These are phyloP conservation scores for Trametes pubescens DNA, from an alignment of 1,284 basidiomycete species.

Conservation along the genomic window DNA sequence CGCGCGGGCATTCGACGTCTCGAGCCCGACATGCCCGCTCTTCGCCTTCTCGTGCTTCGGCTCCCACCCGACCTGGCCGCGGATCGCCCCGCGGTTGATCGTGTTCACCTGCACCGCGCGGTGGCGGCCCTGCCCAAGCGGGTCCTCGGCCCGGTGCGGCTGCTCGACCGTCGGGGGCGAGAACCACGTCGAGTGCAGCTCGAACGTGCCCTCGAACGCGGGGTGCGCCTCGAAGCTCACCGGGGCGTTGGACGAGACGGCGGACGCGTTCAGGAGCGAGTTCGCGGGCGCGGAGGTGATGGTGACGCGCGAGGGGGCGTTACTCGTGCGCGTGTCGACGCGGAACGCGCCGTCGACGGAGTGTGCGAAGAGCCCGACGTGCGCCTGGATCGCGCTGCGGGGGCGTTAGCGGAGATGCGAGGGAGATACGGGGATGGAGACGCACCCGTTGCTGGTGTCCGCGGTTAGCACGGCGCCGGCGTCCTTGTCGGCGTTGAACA, in stretches of 20 bases:
- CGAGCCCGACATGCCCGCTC: constrained; percentile 13
- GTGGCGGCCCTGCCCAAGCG: constrained; percentile 19
- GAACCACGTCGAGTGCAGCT: constrained; percentile 39
- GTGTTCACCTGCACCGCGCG: constrained; percentile 5
- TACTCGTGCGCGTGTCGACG: constrained; percentile 38
- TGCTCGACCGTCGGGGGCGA: constrained; percentile 25
- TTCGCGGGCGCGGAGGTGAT: constrained; percentile 49
- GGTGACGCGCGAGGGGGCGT: constrained; percentile 43
- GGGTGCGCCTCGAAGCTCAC: constrained; percentile 41
- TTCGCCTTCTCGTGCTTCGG: constrained; percentile 7
- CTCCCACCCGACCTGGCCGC: constrained; percentile 15
- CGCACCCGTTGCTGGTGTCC: constrained; percentile 48
- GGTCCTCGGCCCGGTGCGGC: constrained; percentile 16
- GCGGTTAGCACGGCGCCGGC: constrained; percentile 41
- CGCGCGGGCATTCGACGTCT: constrained; percentile 18
- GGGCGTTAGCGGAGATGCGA: not conserved
- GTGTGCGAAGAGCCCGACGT: constrained; percentile 37
- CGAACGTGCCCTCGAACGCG: constrained; percentile 38
- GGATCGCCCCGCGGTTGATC: constrained; percentile 1
- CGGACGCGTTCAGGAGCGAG: constrained; percentile 47
- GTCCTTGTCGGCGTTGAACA: constrained; percentile 42
- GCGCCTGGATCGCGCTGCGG: constrained; percentile 42
- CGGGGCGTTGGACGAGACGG: constrained; percentile 43
- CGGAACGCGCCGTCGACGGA: constrained; percentile 40
- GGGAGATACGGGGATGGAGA: not conserved